Evolutionary conservation across 306 rosid genomes (phyloP), one percentile per base, ranked within the genome.

Genomic region (Canavalia ensiformis): DNA sequence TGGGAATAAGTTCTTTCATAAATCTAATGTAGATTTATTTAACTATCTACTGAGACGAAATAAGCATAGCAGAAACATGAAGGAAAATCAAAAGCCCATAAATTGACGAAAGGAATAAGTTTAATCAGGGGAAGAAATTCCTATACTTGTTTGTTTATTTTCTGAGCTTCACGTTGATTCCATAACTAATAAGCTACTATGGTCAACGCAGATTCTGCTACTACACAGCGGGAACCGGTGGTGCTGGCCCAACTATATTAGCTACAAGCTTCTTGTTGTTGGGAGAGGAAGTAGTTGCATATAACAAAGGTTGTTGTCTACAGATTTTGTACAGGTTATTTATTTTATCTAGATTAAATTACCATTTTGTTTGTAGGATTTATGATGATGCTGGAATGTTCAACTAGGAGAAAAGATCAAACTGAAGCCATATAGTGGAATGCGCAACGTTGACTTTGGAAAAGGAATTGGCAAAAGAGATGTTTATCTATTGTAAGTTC

Each of bases 151-250:
- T 52, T 46, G 11, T 10, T 79, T 64, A n/a, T 51, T 79, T 68
- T 68, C 4, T 68, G 29, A 29, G 65, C 29, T 47, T 59, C 45
- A 45, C 52, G 77, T 46, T 71, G 82, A 73, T 70, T 54, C 75
- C 29, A 78, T 68, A 13, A 69, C 77, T 83, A 62, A 84, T 35
- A 70, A 69, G 77, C 35, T 54, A 59, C 57, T 72, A 80, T 80
- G 58, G 7, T 70, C 52, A 54, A 83, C 77, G 69, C 97, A 93
- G 99, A 85, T 95, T 95, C 89, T 90, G 75, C 90, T 92, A 92
- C 91, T 91, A 89, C 88, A 93, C 99, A 65, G 99, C 94, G 66
- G 99, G 99, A 77, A 90, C 92, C 62, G 99, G 99, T 50, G 99
- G 99, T 72, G 97, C 97, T 58, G 97, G 97, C 82, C 99, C 99